These are phyloP conservation scores for Russula olivacea DNA, from an alignment of 768 basidiomycete genomes.

Conservation along the genomic window DNA sequence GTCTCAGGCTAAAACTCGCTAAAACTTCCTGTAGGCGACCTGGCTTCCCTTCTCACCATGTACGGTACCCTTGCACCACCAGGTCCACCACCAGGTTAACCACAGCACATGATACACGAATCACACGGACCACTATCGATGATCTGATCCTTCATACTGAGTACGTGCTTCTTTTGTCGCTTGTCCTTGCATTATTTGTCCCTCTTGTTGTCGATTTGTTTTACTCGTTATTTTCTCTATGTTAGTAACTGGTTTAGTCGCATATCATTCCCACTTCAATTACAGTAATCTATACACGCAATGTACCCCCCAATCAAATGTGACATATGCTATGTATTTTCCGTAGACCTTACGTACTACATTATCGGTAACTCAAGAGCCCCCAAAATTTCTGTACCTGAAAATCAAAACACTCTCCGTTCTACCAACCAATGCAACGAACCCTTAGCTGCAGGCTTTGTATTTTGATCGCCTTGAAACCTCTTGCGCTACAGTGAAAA, in stretches of 20 bases:
- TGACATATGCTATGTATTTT: neutral
- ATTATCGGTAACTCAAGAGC: neutral
- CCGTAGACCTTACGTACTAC: slow-evolving; percentile 2
- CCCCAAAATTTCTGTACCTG: neutral
- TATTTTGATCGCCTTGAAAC: too few species aligned
- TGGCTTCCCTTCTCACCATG: slow-evolving; percentile 47
- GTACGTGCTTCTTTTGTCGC: neutral
- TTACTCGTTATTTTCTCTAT: neutral
- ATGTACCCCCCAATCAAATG: slow-evolving; percentile 4
- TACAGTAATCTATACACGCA: neutral
- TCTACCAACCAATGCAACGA: neutral
- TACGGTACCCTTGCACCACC: slow-evolving; percentile 33
- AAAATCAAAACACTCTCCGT: neutral
- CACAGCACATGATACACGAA: slow-evolving; percentile 1
- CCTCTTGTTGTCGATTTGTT: neutral
- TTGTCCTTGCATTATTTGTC: slow-evolving; percentile 5
- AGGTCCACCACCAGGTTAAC: neutral
- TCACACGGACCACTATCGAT: neutral
- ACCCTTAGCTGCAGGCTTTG: too few species aligned
- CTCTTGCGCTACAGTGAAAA: too few species aligned
- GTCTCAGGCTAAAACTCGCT: neutral
- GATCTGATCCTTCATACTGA: neutral
- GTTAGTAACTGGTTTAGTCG: neutral
- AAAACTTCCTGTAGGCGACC: slow-evolving; percentile 37
- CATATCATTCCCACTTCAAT: neutral